Evolutionary conservation across 129 eudicot genomes (phyloP).

Genomic region (Dittrichia graveolens): DNA sequence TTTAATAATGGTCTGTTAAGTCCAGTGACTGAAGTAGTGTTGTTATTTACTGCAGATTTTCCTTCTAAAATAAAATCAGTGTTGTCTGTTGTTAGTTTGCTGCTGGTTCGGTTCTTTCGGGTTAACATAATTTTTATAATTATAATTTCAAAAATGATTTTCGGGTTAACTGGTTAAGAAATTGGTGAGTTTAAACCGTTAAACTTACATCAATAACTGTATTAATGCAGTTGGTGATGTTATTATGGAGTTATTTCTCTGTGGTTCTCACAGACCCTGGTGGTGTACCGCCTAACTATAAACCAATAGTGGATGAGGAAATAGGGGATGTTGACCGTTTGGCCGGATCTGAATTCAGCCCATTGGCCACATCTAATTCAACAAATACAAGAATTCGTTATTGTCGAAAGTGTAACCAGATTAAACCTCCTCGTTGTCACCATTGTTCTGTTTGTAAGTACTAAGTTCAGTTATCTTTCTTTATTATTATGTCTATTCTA

Average conservation of each 20-base stretch:
- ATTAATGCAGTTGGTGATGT: conserved; percentile 78
- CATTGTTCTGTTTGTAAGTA: conserved; percentile 97
- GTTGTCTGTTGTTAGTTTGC: not conserved
- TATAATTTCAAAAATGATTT: too few relatives aligned
- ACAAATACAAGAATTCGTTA: conserved; percentile 59
- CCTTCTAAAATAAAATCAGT: not conserved
- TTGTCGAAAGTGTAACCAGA: conserved; percentile 89
- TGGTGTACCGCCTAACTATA: conserved; percentile 79
- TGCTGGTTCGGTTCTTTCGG: not conserved
- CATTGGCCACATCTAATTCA: conserved; percentile 44
- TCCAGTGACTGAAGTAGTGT: not conserved
- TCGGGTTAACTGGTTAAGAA: too few relatives aligned
- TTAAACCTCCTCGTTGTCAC: conserved; percentile 97
- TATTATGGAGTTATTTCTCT: conserved; percentile 91
- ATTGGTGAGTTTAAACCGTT: not conserved
- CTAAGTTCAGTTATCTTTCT: conserved; percentile 42
- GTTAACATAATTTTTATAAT: not conserved
- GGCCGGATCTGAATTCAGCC: conserved; percentile 60
- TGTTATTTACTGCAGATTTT: not conserved
- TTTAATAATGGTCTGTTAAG: not conserved
- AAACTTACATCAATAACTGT: not conserved
- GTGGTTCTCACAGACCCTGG: conserved; percentile 94
- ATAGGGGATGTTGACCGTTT: conserved; percentile 71
- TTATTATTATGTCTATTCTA: not conserved
- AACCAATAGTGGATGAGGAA: conserved; percentile 76